Evolutionary conservation across 352 stramenopile species (phyloP), one percentile per base, ranked within the genome.

Genomic region (Peronosclerospora sorghi): DNA sequence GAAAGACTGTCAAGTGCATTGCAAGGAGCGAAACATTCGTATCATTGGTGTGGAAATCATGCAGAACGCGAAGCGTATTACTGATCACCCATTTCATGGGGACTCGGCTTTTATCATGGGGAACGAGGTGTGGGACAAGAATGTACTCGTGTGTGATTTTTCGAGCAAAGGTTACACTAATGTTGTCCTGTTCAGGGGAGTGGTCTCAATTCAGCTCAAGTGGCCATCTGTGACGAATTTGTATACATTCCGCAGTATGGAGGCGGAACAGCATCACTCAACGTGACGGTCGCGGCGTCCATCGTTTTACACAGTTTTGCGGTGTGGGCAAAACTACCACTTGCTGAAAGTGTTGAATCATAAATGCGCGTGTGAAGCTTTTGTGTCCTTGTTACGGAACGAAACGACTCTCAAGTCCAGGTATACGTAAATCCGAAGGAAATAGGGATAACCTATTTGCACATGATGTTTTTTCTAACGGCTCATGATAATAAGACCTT

Each of bases 31-130:
- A 41, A 30, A 42, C 10, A 96, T 96, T 43, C 68, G 64, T 14
- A 82, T 98, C 46, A 57, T 95, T 30, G 94, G 91, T 15, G 86
- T 98, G 1, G 94, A 98, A 68, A 97, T 98, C 52, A 73, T 96
- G 59, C 56, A 73, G 14, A 51, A 72, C 23, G 86, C 91, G 6
- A 65, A 83, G 43, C 75, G 72, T 45, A 65, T 95, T 9, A 40
- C 76, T 4, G 74, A 92, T 27, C 52, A 42, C 24, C 73, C 87
- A 19, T 86, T 93, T 39, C 70, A 73, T 23, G 73, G 72, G 26
- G 72, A 88, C 32, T 93, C 84, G 17, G 92, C 89, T 1, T 94
- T 98, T 43, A 95, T 98, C 39, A 93, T 97, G 75, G 92, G 92
- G 32, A 98, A 98, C 55, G 92, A 98, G 67, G 82, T 85, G 26